These are phyloP conservation scores for Epichloe typhina DNA, from an alignment of 2,329 filamentous ascomycete genomes.

Conservation along the genomic window DNA sequence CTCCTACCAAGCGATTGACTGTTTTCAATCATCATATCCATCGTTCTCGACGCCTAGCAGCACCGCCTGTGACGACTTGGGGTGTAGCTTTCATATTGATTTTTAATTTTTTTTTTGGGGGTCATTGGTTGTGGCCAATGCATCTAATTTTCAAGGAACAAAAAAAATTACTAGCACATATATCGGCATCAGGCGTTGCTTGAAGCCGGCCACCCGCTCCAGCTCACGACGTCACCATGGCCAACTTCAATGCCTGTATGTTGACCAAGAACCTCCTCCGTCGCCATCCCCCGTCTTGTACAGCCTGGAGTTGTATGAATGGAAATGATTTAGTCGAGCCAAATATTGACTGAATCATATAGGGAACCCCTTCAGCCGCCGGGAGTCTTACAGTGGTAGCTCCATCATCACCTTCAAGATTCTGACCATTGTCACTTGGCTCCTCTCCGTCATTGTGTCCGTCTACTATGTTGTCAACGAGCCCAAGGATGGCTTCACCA, in stretches of 20 bases:
- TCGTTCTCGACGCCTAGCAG: not conserved
- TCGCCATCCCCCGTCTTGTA: too few relatives aligned
- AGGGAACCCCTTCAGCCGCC: conserved; percentile 68
- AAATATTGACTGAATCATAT: conserved; percentile 17
- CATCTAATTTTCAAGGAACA: too few relatives aligned
- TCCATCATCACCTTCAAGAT: conserved; percentile 63
- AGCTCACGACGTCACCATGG: conserved; percentile 5
- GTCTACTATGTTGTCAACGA: conserved; percentile 60
- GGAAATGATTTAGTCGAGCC: not conserved
- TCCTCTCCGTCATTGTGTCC: conserved; percentile 56
- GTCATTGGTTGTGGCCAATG: too few relatives aligned
- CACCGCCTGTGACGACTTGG: not conserved
- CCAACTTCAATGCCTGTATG: conserved; percentile 8
- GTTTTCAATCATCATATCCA: too few relatives aligned
- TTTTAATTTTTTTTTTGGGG: too few relatives aligned
- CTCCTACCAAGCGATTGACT: not conserved
- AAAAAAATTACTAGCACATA: too few relatives aligned
- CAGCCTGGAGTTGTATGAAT: too few relatives aligned
- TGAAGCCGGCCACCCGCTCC: not conserved
- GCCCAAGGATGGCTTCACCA: conserved; percentile 47
- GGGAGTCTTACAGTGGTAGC: conserved; percentile 48
- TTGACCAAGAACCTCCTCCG: not conserved
- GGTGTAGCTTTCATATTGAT: not conserved
- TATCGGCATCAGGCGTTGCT: not conserved
- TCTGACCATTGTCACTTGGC: conserved; percentile 60